A percentile compares a stretch with the other conserved stretches of the same genome.
Conservation (phyloP, 495 filamentous ascomycete species). For the Talaromyces borbonicus region DNA sequence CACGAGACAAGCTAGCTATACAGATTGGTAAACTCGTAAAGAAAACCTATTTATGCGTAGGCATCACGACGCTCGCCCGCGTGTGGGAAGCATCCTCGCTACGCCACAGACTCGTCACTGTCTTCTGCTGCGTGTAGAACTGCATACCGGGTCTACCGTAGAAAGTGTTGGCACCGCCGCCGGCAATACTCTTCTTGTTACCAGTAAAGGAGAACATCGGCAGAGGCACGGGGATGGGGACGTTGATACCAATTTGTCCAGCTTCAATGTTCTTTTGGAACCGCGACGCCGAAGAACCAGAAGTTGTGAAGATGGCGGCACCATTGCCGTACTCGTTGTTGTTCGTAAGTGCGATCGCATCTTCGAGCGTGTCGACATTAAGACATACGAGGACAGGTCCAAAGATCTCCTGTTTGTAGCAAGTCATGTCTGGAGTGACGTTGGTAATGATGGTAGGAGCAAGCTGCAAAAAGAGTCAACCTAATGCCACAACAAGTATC, state of each 20-base stretch:
- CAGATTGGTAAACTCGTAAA: not conserved
- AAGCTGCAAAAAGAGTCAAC: slow-evolving; percentile 28
- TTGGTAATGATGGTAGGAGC: slow-evolving; percentile 91
- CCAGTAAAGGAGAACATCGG: slow-evolving; percentile 98
- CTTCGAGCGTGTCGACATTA: slow-evolving; percentile 74
- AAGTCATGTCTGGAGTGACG: slow-evolving; percentile 84
- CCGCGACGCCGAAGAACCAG: slow-evolving; percentile 47
- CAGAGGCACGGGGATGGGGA: slow-evolving; percentile 77
- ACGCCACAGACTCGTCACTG: slow-evolving; percentile 87
- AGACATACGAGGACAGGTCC: slow-evolving; percentile 86
- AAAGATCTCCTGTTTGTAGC: slow-evolving; percentile 97
- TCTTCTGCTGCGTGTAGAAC: slow-evolving; percentile 97
- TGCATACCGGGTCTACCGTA: slow-evolving; percentile 86
- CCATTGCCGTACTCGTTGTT: slow-evolving; percentile 64
- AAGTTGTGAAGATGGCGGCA: slow-evolving; percentile 57
- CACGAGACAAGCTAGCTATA: too few relatives aligned
- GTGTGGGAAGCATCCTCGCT: slow-evolving; percentile 70
- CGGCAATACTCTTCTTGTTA: slow-evolving; percentile 93
- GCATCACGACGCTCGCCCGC: slow-evolving; percentile 86
- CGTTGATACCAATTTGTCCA: slow-evolving; percentile 48
- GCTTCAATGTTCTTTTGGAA: slow-evolving; percentile 58
- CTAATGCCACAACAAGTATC: not conserved
- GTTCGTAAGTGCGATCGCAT: slow-evolving; percentile 58
- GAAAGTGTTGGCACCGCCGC: slow-evolving; percentile 88
- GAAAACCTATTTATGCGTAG: slow-evolving; percentile 63